These are phyloP conservation scores for Claviceps digitariae DNA, from an alignment of 2,329 filamentous ascomycete genomes.

Conservation along the genomic window DNA sequence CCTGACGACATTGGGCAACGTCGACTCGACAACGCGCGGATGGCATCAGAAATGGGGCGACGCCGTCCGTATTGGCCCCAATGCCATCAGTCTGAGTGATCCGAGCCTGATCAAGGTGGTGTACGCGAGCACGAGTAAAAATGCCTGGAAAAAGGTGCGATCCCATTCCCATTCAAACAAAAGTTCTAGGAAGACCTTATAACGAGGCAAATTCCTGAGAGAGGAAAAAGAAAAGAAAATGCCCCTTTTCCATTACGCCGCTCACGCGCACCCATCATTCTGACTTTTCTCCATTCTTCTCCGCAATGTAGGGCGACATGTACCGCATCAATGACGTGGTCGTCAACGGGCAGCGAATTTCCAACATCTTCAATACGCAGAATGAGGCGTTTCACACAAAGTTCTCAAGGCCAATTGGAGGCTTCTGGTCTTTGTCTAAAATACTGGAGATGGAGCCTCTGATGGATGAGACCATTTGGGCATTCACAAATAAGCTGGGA, in stretches of 20 bases:
- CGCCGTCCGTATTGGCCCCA: conserved; percentile 9
- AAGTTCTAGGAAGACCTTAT: not conserved
- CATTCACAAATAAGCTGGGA: conserved; percentile 4
- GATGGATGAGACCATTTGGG: conserved; percentile 8
- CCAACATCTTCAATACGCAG: conserved; percentile 11
- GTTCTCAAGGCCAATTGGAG: conserved; percentile 7
- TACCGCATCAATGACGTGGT: conserved; percentile 9
- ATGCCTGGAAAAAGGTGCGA: conserved; percentile 9
- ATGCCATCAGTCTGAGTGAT: conserved; percentile 9
- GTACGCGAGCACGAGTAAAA: conserved; percentile 7
- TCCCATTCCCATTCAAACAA: not conserved
- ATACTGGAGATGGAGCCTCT: conserved; percentile 9
- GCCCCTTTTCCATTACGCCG: not conserved
- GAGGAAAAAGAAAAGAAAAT: not conserved
- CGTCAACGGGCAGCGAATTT: conserved; percentile 7
- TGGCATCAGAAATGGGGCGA: conserved; percentile 10
- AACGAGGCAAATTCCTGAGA: no score
- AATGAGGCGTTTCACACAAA: conserved; percentile 8
- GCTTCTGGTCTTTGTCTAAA: conserved; percentile 8
- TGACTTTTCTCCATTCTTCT: not conserved
- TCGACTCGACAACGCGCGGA: conserved; percentile 2
- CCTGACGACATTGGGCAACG: conserved; percentile 5
- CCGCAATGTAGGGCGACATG: conserved; percentile 7
- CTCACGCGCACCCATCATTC: no score
- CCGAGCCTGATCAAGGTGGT: conserved; percentile 9